Evolutionary conservation across 2,329 filamentous ascomycete species (phyloP).

Genomic region (Diaporthe sp.): DNA sequence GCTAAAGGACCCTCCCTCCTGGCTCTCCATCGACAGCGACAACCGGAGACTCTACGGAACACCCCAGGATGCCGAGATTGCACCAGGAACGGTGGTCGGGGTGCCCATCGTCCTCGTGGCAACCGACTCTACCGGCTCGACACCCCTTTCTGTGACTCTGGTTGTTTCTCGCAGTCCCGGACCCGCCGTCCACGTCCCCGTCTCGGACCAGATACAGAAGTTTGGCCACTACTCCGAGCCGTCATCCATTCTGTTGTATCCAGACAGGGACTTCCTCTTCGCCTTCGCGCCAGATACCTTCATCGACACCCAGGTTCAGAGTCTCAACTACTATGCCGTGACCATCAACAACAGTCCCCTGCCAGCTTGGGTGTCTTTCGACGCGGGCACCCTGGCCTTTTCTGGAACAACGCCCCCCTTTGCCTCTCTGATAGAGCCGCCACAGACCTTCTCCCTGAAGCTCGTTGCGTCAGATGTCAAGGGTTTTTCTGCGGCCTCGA

Average conservation of each 20-base stretch:
- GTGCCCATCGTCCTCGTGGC: constrained; percentile 75
- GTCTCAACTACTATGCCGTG: constrained; percentile 79
- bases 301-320: constrained; percentile 56
- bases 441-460: constrained; percentile 77
- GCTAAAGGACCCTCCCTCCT: constrained; percentile 72
- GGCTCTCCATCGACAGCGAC: constrained; percentile 77
- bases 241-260: constrained; percentile 66
- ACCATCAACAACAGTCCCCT: constrained; percentile 83
- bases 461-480: constrained; percentile 82
- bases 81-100: constrained; percentile 64
- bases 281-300: constrained; percentile 71
- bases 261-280: constrained; percentile 64
- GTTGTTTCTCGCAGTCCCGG: constrained; percentile 71
- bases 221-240: constrained; percentile 71
- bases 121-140: constrained; percentile 72
- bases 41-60: constrained; percentile 77
- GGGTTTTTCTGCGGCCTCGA: constrained; percentile 76
- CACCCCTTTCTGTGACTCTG: constrained; percentile 74
- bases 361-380: constrained; percentile 86
- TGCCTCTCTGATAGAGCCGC: constrained; percentile 70
- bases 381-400: constrained; percentile 72
- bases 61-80: constrained; percentile 64
- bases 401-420: constrained; percentile 76
- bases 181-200: constrained; percentile 65
- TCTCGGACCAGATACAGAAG: constrained; percentile 66